Base-by-base conservation (phyloP, 2,329 filamentous ascomycete species). In the Cryphonectria naterciae region DNA sequence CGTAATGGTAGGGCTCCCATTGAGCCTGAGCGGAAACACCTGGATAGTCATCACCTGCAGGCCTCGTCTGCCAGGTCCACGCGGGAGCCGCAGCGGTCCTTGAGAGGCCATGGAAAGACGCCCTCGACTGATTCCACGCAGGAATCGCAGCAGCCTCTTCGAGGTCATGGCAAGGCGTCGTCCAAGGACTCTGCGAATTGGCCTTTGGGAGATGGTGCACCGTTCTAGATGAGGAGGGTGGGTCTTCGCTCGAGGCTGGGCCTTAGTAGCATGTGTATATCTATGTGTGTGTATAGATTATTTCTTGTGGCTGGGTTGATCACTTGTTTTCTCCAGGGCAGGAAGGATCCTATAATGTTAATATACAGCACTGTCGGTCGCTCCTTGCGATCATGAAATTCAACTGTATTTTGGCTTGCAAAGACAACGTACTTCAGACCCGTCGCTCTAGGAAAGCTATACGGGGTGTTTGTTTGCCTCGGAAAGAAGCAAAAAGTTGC, bases 161-260 rank as follows among this genome's bases (percentile, higher is more conserved):
- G 43, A 49, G 43, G 25, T 13, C 63, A 65, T 11, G 28, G 28
- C n/a, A 65, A 65, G 43, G 22, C 25, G 25, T 19, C 28, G 7
- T 65, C 63, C 32, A 43, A 35, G 17, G 63, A 65, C 15, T 15
- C 41, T 17, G 49, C 43, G 4, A 6, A 65, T 17, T 65, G 41
- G 63, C 63, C 63, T 65, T 28, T 65, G 63, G 63, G 63, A 49
- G 63, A 65, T 28, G 63, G 63, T 6, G 63, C 63, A 28, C 63
- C 63, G 6, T 65, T 65, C 41, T 65, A 65, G 19, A 4, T 35
- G 28, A n/a, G 37, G 13, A 37, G 5, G 7, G 43, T 49, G 22
- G 25, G 17, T n/a, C 1, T 64, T 25, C 13, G 37, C 37, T 43
- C 22, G 28, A 64, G 35, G 39, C 37, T 28, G 41, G 39, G 11